Percentiles rank a stretch among this genome's conserved stretches.
phyloP scores from a whole-genome alignment of 2,329 filamentous ascomycete species.

The Aspergillus cejpii region DNA sequence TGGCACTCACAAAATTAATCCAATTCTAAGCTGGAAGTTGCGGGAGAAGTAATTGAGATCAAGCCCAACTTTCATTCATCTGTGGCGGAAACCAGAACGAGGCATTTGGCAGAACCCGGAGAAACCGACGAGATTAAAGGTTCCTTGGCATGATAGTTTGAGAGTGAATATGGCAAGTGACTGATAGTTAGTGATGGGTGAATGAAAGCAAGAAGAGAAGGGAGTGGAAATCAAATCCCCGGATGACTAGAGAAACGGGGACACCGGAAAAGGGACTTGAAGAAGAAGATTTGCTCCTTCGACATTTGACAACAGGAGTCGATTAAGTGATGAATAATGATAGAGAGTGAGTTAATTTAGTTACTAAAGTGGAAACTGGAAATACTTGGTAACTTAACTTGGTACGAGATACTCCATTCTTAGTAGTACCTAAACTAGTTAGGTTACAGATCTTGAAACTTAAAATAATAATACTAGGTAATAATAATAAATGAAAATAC shows the following conservation, averaged over 20 bases:
- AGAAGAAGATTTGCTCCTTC: neutral
- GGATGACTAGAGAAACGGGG: neutral
- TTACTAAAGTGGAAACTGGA: neutral
- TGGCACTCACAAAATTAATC: neutral
- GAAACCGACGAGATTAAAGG: neutral
- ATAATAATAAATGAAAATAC: neutral
- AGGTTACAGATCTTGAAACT: neutral
- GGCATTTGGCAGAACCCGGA: neutral
- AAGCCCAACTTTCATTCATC: neutral
- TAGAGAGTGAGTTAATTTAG: neutral
- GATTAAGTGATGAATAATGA: neutral
- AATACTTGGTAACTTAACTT: neutral
- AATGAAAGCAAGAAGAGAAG: neutral
- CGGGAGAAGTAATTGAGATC: neutral
- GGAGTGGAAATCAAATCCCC: neutral
- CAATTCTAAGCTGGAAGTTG: neutral
- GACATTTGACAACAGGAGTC: neutral
- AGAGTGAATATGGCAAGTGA: neutral
- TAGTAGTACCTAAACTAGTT: no score
- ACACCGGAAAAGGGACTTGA: neutral
- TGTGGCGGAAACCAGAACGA: neutral
- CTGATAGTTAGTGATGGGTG: neutral
- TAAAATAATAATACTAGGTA: neutral
- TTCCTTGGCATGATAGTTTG: neutral
- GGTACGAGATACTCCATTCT: no score